phyloP scores from a whole-genome alignment of 2,329 filamentous ascomycete species.

The Ilyonectria sp. region DNA sequence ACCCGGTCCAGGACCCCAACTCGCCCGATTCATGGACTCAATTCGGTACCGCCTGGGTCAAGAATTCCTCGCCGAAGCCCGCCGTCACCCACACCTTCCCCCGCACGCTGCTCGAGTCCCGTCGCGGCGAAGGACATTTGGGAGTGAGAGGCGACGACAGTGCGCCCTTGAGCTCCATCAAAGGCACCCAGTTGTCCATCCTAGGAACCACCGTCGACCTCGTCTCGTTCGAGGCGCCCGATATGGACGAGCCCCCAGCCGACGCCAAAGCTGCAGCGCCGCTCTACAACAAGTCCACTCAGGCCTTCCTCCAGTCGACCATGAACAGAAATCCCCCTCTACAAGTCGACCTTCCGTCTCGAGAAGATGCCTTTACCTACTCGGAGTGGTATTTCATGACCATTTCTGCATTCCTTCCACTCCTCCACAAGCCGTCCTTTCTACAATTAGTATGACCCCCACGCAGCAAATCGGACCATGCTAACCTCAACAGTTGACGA shows the following conservation, averaged over 20 bases:
- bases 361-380: conserved; percentile 76
- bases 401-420: conserved; percentile 79
- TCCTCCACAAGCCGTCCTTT: conserved; percentile 84
- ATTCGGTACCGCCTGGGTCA: conserved; percentile 54
- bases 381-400: conserved; percentile 83
- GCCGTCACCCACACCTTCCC: conserved; percentile 47
- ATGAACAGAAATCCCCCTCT: conserved; percentile 73
- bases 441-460: conserved; percentile 72
- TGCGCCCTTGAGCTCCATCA: conserved; percentile 79
- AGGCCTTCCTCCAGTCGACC: conserved; percentile 77
- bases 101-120: conserved; percentile 56
- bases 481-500: conserved; percentile 63
- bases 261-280: conserved; percentile 59
- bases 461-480: background rate
- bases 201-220: conserved; percentile 87
- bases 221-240: conserved; percentile 77
- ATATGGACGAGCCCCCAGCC: conserved; percentile 70
- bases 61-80: conserved; percentile 46
- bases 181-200: conserved; percentile 82
- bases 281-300: conserved; percentile 80
- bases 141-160: conserved; percentile 76
- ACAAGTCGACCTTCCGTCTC: conserved; percentile 73
- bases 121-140: conserved; percentile 74
- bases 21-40: conserved; percentile 52
- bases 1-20: conserved; percentile 40